A percentile compares a stretch with the other conserved stretches of the same genome.
Conservation (phyloP, 1,284 basidiomycete genomes). For the Coriolopsis trogii region DNA sequence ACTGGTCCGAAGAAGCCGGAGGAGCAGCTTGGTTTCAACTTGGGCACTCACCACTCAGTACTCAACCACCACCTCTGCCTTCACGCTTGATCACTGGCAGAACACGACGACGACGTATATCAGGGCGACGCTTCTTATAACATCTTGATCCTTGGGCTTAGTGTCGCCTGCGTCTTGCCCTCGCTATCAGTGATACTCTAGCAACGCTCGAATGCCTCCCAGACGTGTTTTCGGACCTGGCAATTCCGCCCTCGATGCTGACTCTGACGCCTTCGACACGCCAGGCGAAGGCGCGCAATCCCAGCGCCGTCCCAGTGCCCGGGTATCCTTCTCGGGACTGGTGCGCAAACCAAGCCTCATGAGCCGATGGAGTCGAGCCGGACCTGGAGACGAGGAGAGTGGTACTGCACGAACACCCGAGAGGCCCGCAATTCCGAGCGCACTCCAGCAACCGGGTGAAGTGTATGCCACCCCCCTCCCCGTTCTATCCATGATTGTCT, state of each 20-base stretch:
- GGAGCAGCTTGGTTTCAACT: neutral
- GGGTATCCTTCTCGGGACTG: constrained; percentile 30
- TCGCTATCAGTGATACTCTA: neutral
- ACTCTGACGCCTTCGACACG: constrained; percentile 4
- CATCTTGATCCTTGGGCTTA: too few relatives aligned
- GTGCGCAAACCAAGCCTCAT: constrained; percentile 31
- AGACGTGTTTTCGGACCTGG: constrained; percentile 26
- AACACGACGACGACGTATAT: too few relatives aligned
- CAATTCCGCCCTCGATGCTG: constrained; percentile 17
- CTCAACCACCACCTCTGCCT: neutral
- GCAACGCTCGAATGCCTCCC: constrained; percentile 14
- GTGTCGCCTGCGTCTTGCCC: too few relatives aligned
- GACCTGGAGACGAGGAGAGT: constrained; percentile 30
- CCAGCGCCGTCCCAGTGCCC: constrained; percentile 19
- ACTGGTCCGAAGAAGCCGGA: too few relatives aligned
- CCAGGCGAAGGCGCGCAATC: neutral
- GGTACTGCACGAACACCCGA: constrained; percentile 37
- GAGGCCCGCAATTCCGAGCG: constrained; percentile 73
- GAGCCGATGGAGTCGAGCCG: constrained; percentile 25
- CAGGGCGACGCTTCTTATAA: too few relatives aligned
- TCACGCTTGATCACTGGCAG: neutral
- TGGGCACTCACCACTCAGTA: neutral
- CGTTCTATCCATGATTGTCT: constrained; percentile 84
- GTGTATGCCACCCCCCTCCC: constrained; percentile 81
- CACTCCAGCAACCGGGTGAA: constrained; percentile 65